Percentiles rank a stretch among this genome's conserved stretches.
Conservation (phyloP, 2,329 filamentous ascomycete species). For the Diaporthe eres region DNA sequence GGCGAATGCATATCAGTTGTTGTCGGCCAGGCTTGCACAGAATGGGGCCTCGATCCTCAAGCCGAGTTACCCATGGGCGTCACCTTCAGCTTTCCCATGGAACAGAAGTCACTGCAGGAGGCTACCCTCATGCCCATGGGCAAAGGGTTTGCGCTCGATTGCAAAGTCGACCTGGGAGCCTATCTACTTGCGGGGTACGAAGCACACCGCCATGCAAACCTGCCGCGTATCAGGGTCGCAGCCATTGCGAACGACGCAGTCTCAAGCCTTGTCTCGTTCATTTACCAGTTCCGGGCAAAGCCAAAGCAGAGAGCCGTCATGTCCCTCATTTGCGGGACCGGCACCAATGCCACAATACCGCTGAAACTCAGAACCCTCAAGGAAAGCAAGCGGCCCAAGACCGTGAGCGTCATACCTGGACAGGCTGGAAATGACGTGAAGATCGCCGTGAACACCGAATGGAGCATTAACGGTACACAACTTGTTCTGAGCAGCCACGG, state of each 20-base stretch:
- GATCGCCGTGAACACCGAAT: slow-evolving; percentile 87
- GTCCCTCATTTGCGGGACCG: slow-evolving; percentile 86
- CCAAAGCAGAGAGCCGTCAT: slow-evolving; percentile 77
- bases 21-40: slow-evolving; percentile 69
- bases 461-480: slow-evolving; percentile 84
- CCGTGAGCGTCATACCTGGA: slow-evolving; percentile 63
- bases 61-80: slow-evolving; percentile 74
- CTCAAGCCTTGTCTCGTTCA: slow-evolving; percentile 82
- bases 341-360: slow-evolving; percentile 85
- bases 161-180: slow-evolving; percentile 71
- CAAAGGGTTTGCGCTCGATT: slow-evolving; percentile 76
- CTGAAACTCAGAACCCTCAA: slow-evolving; percentile 75
- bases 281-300: slow-evolving; percentile 76
- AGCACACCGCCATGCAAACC: slow-evolving; percentile 55
- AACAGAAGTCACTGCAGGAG: slow-evolving; percentile 72
- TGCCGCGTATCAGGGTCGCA: slow-evolving; percentile 78
- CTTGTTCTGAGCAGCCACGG: slow-evolving; percentile 73
- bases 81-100: slow-evolving; percentile 80
- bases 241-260: slow-evolving; percentile 89
- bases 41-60: slow-evolving; percentile 57
- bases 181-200: slow-evolving; percentile 72
- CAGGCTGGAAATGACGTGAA: slow-evolving; percentile 65
- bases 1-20: slow-evolving; percentile 82
- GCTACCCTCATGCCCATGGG: slow-evolving; percentile 78
- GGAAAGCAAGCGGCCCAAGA: slow-evolving; percentile 70